These are phyloP conservation scores for Podospora anserina DNA, from an alignment of 495 filamentous ascomycete genomes.

Conservation along the genomic window DNA sequence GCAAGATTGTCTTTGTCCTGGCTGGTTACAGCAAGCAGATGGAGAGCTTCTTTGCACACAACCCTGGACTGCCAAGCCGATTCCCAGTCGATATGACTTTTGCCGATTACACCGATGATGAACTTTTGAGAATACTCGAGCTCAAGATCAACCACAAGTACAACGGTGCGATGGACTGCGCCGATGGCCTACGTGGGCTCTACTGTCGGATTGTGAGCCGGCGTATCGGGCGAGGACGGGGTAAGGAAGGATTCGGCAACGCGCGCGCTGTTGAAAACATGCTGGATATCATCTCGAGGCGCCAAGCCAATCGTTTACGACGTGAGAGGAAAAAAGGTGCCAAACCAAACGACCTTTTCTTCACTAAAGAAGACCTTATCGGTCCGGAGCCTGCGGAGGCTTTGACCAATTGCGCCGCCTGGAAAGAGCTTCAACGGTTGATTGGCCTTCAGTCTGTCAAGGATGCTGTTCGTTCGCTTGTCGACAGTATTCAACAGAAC, in stretches of 20 bases:
- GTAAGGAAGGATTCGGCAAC: conserved; percentile 68
- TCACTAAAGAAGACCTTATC: conserved; percentile 61
- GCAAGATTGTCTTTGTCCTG: conserved; percentile 73
- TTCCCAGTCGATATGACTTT: conserved; percentile 66
- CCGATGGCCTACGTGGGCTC: conserved; percentile 58
- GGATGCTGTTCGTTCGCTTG: conserved; percentile 51
- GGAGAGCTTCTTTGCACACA: conserved; percentile 77
- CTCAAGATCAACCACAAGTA: conserved; percentile 49
- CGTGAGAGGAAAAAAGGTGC: conserved; percentile 30
- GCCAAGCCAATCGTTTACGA: conserved; percentile 57
- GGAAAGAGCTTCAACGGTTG: conserved; percentile 57
- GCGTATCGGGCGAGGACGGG: conserved; percentile 59
- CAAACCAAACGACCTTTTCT: conserved; percentile 47
- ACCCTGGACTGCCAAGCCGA: conserved; percentile 69
- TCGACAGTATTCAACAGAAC: conserved; percentile 60
- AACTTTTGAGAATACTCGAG: conserved; percentile 60
- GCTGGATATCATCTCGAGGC: conserved; percentile 49
- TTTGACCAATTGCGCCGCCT: conserved; percentile 50
- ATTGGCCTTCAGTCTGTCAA: conserved; percentile 64
- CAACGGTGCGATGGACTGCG: conserved; percentile 53
- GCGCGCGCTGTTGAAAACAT: conserved; percentile 65
- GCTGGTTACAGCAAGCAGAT: conserved; percentile 76
- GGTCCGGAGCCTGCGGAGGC: conserved; percentile 61
- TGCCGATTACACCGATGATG: conserved; percentile 63
- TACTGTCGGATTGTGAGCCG: conserved; percentile 63